These are phyloP conservation scores for Marchantia paleacea DNA, from an alignment of 225 moss, liverwort and hornwort species.

Conservation along the genomic window DNA sequence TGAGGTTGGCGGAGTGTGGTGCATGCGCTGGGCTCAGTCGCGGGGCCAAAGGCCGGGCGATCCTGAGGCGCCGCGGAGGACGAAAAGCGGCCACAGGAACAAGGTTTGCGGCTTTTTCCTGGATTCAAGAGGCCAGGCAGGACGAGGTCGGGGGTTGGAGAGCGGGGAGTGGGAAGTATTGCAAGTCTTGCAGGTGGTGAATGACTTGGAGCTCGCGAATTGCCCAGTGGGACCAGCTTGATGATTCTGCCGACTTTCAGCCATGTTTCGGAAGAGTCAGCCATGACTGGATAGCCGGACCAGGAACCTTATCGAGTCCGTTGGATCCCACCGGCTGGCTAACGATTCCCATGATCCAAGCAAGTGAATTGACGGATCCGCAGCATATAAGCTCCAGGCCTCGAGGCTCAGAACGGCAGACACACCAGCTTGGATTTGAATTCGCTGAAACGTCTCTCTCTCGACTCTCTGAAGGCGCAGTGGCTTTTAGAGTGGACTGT, in stretches of 20 bases:
- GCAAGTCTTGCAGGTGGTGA: background rate
- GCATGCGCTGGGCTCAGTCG: too few relatives aligned
- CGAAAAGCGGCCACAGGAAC: background rate
- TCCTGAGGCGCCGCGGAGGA: background rate
- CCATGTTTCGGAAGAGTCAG: conserved; percentile 6
- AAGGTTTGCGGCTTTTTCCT: background rate
- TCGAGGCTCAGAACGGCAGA: conserved; percentile 3
- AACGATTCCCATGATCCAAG: background rate
- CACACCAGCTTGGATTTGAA: conserved; percentile 6
- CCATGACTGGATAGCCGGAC: conserved; percentile 1
- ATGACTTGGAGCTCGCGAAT: background rate
- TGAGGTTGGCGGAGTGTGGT: too few relatives aligned
- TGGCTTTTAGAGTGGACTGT: background rate
- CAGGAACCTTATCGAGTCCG: conserved; percentile 17
- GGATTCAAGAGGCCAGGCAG: background rate
- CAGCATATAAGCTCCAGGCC: background rate
- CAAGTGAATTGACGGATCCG: background rate
- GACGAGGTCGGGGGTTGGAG: background rate
- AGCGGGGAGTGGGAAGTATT: background rate
- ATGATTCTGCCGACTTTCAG: background rate
- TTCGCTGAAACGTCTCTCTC: conserved; percentile 24
- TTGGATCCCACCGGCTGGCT: background rate
- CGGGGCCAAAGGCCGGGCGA: background rate
- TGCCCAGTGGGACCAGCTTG: background rate
- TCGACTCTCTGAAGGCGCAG: background rate